Conservation (phyloP, 352 stramenopile species). For the Phytopythium montanum region DNA sequence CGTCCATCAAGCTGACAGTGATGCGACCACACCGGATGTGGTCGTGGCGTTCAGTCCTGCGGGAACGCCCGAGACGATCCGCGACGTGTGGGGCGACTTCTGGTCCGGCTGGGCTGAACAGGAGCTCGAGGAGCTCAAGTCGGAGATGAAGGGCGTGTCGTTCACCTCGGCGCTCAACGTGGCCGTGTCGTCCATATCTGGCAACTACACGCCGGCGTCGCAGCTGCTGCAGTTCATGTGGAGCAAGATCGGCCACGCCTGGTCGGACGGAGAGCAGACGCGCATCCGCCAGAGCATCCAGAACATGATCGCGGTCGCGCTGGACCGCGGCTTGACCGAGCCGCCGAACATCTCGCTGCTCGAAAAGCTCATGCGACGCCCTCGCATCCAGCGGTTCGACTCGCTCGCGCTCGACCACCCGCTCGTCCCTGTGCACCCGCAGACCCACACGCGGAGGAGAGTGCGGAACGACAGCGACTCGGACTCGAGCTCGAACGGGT, state of each 20-base stretch:
- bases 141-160: conserved; percentile 73
- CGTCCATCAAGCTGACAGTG: conserved; percentile 18
- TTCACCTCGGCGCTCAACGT: conserved; percentile 71
- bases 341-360: conserved; percentile 57
- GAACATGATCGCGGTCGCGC: conserved; percentile 80
- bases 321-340: conserved; percentile 76
- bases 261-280: conserved; percentile 82
- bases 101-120: conserved; percentile 86
- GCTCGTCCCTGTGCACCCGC: conserved; percentile 45
- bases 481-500: conserved; percentile 37
- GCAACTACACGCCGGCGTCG: conserved; percentile 72
- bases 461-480: conserved; percentile 48
- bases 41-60: conserved; percentile 81
- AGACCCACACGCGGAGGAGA: conserved; percentile 45
- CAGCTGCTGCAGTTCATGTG: conserved; percentile 79
- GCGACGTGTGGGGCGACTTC: conserved; percentile 81
- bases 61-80: conserved; percentile 77
- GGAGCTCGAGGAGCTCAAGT: conserved; percentile 76
- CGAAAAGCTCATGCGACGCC: conserved; percentile 68
- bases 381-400: conserved; percentile 62
- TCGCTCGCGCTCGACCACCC: conserved; percentile 64
- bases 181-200: conserved; percentile 75
- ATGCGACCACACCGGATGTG: conserved; percentile 46
- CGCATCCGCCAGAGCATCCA: conserved; percentile 82
- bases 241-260: conserved; percentile 78